These are phyloP conservation scores for Bretziella fagacearum DNA, from an alignment of 2,329 filamentous ascomycete species.

Conservation along the genomic window DNA sequence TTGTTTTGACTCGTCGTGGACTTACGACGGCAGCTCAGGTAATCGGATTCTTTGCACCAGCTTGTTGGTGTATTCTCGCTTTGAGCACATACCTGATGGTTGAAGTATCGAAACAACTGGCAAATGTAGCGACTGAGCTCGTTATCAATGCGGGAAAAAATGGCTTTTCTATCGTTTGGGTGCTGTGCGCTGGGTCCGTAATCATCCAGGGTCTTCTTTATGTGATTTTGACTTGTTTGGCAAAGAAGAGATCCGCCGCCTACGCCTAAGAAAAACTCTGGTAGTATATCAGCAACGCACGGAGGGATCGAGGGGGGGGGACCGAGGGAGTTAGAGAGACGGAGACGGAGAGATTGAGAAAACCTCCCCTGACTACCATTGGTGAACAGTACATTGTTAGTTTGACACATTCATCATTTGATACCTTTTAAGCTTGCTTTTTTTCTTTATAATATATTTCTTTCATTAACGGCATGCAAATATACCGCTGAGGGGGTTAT, in stretches of 20 bases:
- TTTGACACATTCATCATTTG: too few species aligned
- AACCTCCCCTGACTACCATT: too few species aligned
- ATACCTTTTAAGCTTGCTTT: too few species aligned
- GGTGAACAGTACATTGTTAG: too few species aligned
- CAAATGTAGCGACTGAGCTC: background rate
- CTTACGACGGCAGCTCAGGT: background rate
- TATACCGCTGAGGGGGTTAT: background rate
- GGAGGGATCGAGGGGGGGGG: too few species aligned
- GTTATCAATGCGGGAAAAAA: background rate
- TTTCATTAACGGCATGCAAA: background rate
- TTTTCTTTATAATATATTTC: conserved; percentile 3
- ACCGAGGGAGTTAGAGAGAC: too few species aligned
- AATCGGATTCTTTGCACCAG: conserved; percentile 4
- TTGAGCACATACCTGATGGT: conserved; percentile 2
- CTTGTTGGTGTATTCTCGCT: conserved; percentile 6
- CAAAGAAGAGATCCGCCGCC: background rate
- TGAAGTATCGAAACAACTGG: conserved; percentile 1
- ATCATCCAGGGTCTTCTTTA: conserved; percentile 5
- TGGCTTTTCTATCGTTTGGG: conserved; percentile 5
- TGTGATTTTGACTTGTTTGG: background rate
- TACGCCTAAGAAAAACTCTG: background rate
- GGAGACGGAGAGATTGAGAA: too few species aligned
- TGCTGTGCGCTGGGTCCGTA: background rate
- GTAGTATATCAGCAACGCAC: background rate
- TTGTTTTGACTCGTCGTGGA: conserved; percentile 2